Base-by-base conservation (phyloP, 495 filamentous ascomycete genomes). In the Penicillium paradoxum region DNA sequence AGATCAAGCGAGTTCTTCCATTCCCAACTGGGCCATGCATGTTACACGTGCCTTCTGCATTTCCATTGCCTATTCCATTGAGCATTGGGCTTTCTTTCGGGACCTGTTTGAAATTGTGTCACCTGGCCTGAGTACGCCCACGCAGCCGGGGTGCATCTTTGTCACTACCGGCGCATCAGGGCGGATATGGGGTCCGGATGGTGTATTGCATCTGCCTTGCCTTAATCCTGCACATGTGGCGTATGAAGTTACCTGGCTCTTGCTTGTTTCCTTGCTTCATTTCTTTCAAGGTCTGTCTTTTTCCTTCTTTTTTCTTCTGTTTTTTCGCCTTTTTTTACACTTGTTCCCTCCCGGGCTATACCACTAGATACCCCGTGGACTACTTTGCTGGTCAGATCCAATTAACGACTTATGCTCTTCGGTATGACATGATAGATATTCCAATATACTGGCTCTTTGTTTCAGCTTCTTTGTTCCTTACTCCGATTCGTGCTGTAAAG, bases 321-420 rank as follows among this genome's bases (percentile, higher is more conserved):
- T 25, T 41, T 54, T 39, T 13, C 29, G 27, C 25, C 39, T 34
- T 19, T 30, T 40, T 33, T 22, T 46, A 46, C 17, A 39, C 6
- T 37, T 42, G 15, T 36, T 41, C 32, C n/a, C 42, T 43, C 34
- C 45, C 25, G 47, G 45, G 30, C 19, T 37, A n/a, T n/a, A 17
- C 21, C 39, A 22, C 46, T 60, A 61, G 50, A 61, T 51, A 50
- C 56, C 55, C 27, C 25, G 38, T 47, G 50, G 49, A 53, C 48
- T 36, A 29, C 44, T 24, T 39, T 14, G 14, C n/a, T 22, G 38
- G 45, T 25, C 29, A 36, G 34, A 29, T 17, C 30, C 55, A 40
- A 22, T 19, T 57, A 17, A 53, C 41, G 52, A 57, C 32, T 54
- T 51, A 58, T 38, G 57, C 41, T 42, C 33, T 42, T 54, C 43